These are phyloP conservation scores for Mixia osmundae DNA, from an alignment of 1,284 basidiomycete genomes.

Conservation along the genomic window DNA sequence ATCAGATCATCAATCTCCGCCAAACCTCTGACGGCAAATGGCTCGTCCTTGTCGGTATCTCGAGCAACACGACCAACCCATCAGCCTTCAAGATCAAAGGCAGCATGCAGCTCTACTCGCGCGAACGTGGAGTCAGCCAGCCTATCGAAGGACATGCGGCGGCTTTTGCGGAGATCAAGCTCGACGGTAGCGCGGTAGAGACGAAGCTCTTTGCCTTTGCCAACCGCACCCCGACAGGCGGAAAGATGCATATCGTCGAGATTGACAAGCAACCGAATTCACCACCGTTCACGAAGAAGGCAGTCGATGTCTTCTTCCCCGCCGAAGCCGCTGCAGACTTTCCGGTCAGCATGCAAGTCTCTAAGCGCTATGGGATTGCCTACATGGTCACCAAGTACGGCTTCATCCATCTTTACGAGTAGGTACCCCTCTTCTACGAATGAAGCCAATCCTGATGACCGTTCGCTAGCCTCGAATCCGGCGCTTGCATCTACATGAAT, in stretches of 20 bases:
- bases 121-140: slow-evolving; percentile 80
- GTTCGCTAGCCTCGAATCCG: slow-evolving; percentile 91
- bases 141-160: slow-evolving; percentile 98
- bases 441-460: too few species aligned
- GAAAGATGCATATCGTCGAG: slow-evolving; percentile 96
- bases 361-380: slow-evolving; percentile 85
- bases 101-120: slow-evolving; percentile 81
- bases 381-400: slow-evolving; percentile 98
- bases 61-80: slow-evolving; percentile 72
- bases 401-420: slow-evolving; percentile 99
- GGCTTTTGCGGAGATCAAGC: slow-evolving; percentile 74
- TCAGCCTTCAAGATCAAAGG: slow-evolving; percentile 96
- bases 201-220: slow-evolving; percentile 94
- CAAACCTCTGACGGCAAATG: slow-evolving; percentile 82
- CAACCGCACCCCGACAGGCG: slow-evolving; percentile 80
- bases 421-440: too few species aligned
- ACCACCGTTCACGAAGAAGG: slow-evolving; percentile 90
- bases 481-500: slow-evolving; percentile 99
- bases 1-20: slow-evolving; percentile 98
- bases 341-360: slow-evolving; percentile 99
- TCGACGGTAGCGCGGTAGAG: slow-evolving; percentile 55
- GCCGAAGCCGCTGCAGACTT: slow-evolving; percentile 96
- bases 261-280: slow-evolving; percentile 92
- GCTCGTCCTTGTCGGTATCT: slow-evolving; percentile 89
- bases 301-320: slow-evolving; percentile 98